Conservation (phyloP, 441 rosid species). For the Aquilaria agallochum region DNA sequence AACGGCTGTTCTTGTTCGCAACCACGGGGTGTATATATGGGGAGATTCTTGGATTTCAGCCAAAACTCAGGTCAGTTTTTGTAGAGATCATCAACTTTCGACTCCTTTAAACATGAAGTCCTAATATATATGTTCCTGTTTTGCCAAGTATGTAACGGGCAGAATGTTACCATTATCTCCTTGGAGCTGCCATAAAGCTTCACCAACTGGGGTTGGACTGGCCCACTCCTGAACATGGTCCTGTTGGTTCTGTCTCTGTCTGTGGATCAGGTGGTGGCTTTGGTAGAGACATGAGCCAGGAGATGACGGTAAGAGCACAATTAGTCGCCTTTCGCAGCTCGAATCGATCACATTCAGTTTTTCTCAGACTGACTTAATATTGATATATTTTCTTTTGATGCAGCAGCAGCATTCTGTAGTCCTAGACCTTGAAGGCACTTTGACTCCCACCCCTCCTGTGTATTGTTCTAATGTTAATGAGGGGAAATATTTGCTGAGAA, state of each 20-base stretch:
- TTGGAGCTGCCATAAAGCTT: conserved; percentile 35
- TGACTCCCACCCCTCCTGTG: conserved; percentile 26
- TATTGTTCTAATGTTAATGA: conserved; percentile 29
- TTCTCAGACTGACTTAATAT: no score
- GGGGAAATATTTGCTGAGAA: conserved; percentile 26
- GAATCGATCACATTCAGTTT: no score
- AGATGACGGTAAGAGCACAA: conserved; percentile 2
- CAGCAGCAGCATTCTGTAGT: conserved; percentile 28
- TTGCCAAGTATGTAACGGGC: conserved; percentile 15
- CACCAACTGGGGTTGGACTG: conserved; percentile 26
- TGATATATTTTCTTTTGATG: not conserved
- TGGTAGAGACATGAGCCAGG: conserved; percentile 11
- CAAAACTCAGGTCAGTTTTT: conserved; percentile 28
- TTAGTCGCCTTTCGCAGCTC: no score
- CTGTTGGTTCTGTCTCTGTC: conserved; percentile 3
- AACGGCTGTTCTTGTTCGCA: conserved; percentile 30
- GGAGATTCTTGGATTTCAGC: conserved; percentile 34
- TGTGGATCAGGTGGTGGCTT: conserved; percentile 10
- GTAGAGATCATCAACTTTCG: not conserved
- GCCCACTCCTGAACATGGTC: conserved; percentile 28
- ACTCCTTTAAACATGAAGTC: not conserved
- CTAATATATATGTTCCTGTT: not conserved
- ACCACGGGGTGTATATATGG: conserved; percentile 31
- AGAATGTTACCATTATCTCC: conserved; percentile 35
- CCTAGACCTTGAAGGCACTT: conserved; percentile 28